phyloP scores from a whole-genome alignment of 2,329 filamentous ascomycete genomes.

The Hymenoscyphus linearis region DNA sequence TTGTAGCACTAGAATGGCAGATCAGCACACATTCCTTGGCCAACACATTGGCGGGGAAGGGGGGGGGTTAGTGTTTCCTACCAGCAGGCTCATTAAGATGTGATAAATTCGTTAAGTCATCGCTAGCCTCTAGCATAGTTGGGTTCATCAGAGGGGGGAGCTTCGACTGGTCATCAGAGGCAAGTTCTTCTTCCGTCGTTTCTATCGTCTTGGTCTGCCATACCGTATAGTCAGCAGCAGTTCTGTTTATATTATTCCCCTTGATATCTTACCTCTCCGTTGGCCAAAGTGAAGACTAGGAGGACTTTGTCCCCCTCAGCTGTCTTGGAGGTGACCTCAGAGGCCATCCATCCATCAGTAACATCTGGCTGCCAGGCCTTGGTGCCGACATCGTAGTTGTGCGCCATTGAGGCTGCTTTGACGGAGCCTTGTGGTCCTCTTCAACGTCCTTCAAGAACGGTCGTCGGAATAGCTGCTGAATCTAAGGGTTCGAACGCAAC shows the following conservation, averaged over 20 bases:
- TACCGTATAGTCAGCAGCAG: slow-evolving; percentile 22
- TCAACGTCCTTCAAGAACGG: slow-evolving; percentile 19
- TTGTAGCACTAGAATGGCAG: slow-evolving; percentile 67
- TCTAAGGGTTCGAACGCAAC: slow-evolving; percentile 18
- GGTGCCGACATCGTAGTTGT: slow-evolving; percentile 93
- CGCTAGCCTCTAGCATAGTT: slow-evolving; percentile 94
- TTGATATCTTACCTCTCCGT: slow-evolving; percentile 69
- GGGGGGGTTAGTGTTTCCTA: too few species aligned
- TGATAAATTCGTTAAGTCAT: slow-evolving; percentile 94
- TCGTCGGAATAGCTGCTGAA: slow-evolving; percentile 11
- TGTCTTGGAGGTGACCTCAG: slow-evolving; percentile 83
- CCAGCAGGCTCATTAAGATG: slow-evolving; percentile 97
- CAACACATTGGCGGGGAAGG: not conserved
- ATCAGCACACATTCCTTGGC: slow-evolving; percentile 14
- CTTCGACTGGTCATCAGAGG: slow-evolving; percentile 68
- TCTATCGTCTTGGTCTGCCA: slow-evolving; percentile 70
- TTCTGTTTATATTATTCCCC: slow-evolving; percentile 8
- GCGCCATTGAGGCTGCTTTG: slow-evolving; percentile 59
- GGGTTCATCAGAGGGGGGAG: slow-evolving; percentile 97
- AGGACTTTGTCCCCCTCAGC: slow-evolving; percentile 80
- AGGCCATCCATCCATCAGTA: slow-evolving; percentile 95
- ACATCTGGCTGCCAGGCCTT: slow-evolving; percentile 97
- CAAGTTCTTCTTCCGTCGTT: slow-evolving; percentile 70
- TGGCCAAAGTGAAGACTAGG: slow-evolving; percentile 83
- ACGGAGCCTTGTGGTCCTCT: slow-evolving; percentile 12